Percentiles rank a stretch among this genome's conserved stretches.
phyloP scores from a whole-genome alignment of 108 stramenopile genomes.

The Pinguiococcus pyrenoidosus region DNA sequence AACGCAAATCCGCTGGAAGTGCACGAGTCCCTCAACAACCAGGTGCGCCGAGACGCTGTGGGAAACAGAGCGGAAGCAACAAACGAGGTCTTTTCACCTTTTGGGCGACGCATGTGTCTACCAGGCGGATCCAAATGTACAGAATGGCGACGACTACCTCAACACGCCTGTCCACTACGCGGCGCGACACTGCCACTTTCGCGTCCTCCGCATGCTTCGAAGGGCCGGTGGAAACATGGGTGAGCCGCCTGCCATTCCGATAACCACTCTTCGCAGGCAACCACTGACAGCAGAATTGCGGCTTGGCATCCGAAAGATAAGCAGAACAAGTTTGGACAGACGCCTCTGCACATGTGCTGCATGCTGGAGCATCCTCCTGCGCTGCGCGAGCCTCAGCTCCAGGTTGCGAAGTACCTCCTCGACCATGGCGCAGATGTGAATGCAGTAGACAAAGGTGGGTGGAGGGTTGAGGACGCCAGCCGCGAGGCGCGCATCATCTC shows the following conservation, averaged over 20 bases:
- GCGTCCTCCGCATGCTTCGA: background rate
- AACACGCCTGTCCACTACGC: constrained; percentile 11
- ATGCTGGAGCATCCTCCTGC: constrained; percentile 2
- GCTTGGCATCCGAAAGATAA: no score
- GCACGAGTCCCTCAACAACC: constrained; percentile 2
- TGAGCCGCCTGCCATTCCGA: no score
- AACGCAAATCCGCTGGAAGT: background rate
- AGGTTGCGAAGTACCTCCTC: background rate
- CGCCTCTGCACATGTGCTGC: constrained; percentile 1
- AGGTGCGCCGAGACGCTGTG: no score
- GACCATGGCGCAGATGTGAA: constrained; percentile 6
- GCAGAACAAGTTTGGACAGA: constrained; percentile 2
- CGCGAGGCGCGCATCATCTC: background rate
- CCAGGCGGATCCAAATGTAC: constrained; percentile 2
- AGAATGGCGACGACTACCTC: background rate
- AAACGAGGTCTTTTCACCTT: no score
- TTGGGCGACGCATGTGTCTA: no score
- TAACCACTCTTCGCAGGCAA: no score
- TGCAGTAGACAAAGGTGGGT: constrained; percentile 9
- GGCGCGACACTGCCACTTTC: background rate
- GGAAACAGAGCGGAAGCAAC: no score
- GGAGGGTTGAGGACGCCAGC: background rate
- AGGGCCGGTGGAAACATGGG: background rate
- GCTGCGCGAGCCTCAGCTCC: background rate
- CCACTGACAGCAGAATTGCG: no score